Conservation (phyloP, 768 basidiomycete species). For the Hericium rajendrae region DNA sequence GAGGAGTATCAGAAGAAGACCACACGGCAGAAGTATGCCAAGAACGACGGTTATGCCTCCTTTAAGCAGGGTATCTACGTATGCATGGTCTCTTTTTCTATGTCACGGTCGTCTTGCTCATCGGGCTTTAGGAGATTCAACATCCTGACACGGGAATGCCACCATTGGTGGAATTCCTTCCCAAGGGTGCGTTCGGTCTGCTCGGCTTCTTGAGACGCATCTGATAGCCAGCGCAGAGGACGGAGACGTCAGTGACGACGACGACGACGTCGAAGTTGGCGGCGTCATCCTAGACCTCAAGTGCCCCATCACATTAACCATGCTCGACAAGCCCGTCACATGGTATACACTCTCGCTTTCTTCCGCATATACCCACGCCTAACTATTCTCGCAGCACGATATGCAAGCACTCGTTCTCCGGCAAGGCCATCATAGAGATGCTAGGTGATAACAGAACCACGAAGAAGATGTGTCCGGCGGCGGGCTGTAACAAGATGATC, state of each 20-base stretch:
- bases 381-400: constrained; percentile 38
- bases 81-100: not conserved
- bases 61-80: constrained; percentile 58
- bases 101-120: not conserved
- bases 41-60: constrained; percentile 42
- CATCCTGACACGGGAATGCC: constrained; percentile 64
- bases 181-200: constrained; percentile 40
- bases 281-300: constrained; percentile 76
- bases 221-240: constrained; percentile 42
- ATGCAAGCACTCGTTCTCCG: constrained; percentile 76
- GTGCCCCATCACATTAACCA: constrained; percentile 69
- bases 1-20: constrained; percentile 51
- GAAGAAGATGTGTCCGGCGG: constrained; percentile 49
- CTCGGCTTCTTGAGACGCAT: not conserved
- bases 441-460: constrained; percentile 30
- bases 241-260: constrained; percentile 73
- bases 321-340: constrained; percentile 65
- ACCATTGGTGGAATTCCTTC: constrained; percentile 64
- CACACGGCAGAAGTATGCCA: constrained; percentile 70
- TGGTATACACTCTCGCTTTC: constrained; percentile 45
- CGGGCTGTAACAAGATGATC: constrained; percentile 61
- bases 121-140: constrained; percentile 47
- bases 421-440: constrained; percentile 55
- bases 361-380: constrained; percentile 1
- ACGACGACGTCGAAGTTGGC: constrained; percentile 85